Base-by-base conservation (phyloP, 352 stramenopile species). In the Albugo laibachii region DNA sequence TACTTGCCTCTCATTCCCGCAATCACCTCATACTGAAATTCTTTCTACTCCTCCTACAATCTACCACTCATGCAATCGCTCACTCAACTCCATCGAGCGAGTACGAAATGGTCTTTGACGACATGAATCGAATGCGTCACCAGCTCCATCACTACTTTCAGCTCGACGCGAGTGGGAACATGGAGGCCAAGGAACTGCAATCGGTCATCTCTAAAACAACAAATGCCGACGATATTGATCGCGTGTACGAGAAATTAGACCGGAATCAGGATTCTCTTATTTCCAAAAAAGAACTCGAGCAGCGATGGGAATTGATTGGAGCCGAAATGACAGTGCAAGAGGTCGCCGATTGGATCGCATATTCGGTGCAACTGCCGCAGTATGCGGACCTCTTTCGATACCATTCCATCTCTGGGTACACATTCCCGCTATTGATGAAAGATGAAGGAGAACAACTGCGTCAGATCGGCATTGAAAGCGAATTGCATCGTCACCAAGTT, bases 251-350 rank as follows among this genome's bases (percentile, higher is more conserved):
- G 40, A 83, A 85, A 54, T 56, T 91, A 8, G 77, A 91, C 45
- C 57, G 69, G 13, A 71, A 91, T 45, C 61, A 80, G 15, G 77
- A 91, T 49, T 80, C 74, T 16, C 54, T 85, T 36, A 85, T 91
- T 21, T 91, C 77, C 42, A 65, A 75, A 40, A 65, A 81, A 46
- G 77, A 91, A 57, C 62, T 91, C 43, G 77, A 91, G 47, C 70
- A 79, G 41, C 74, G 74, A 5, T 91, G 74, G 74, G 77, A 86
- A 37, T 43, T 55, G 11, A 66, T 91, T 2, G 77, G 77, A 0
- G 68, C 77, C n/a, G 77, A 91, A 49, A 91, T 91, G 77, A 91
- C 74, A 0, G 77, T 91, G 12, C 60, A 56, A 16, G 77, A 91
- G 41, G 77, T 91, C 44, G 68, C 70, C 0, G 77, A 91, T 50